phyloP scores from a whole-genome alignment of 306 rosid species.

The Quercus berberidifolia region DNA sequence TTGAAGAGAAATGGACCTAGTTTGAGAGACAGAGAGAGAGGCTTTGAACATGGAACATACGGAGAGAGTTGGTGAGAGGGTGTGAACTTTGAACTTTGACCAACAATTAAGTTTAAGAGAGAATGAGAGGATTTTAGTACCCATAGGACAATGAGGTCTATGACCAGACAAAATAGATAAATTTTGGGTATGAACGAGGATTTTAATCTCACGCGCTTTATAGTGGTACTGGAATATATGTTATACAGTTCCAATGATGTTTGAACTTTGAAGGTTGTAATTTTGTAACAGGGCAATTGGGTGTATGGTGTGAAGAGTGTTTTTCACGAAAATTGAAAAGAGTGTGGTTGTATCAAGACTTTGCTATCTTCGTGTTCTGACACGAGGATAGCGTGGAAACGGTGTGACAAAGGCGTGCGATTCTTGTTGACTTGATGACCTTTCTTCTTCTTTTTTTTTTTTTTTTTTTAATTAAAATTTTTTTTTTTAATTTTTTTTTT shows the following conservation, averaged over 20 bases:
- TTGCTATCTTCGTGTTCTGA: neutral
- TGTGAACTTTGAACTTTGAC: neutral
- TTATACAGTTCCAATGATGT: neutral
- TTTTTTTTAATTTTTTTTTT: too few species aligned
- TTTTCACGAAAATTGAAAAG: neutral
- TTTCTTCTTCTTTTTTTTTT: too few species aligned
- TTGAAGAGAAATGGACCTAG: neutral
- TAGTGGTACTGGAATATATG: neutral
- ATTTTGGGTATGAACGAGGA: neutral
- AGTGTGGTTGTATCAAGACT: neutral
- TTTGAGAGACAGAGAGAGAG: neutral
- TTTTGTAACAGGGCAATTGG: neutral
- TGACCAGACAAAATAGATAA: too few species aligned
- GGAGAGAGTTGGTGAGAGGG: neutral
- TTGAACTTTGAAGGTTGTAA: too few species aligned
- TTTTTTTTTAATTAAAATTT: too few species aligned
- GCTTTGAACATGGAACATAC: neutral
- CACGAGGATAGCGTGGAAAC: conserved; percentile 13
- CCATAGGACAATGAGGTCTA: too few species aligned
- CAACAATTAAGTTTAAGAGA: neutral
- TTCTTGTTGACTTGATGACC: conserved; percentile 6
- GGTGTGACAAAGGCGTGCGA: neutral
- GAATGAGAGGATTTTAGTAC: neutral
- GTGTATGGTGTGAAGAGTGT: neutral
- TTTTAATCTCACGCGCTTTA: neutral